phyloP scores from a whole-genome alignment of 1,139 yeast species.

The Geotrichum fermentans region DNA sequence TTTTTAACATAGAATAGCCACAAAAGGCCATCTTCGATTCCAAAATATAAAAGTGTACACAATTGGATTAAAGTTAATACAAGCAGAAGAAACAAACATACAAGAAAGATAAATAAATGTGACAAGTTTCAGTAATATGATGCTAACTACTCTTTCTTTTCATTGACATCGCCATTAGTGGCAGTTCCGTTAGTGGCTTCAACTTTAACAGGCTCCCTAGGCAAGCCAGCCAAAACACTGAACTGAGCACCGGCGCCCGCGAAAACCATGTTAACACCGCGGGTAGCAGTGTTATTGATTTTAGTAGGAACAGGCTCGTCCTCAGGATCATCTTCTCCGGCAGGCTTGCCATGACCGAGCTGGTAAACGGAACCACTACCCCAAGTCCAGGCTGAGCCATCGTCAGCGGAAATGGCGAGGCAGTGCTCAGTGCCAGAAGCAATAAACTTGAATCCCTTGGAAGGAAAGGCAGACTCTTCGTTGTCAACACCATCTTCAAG shows the following conservation, averaged over 20 bases:
- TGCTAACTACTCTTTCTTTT: not conserved
- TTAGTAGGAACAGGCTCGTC: slow-evolving; percentile 54
- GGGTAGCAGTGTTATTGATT: slow-evolving; percentile 89
- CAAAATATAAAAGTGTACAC: too few relatives aligned
- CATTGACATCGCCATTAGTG: not conserved
- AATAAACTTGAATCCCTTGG: slow-evolving; percentile 48
- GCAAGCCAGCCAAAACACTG: slow-evolving; percentile 75
- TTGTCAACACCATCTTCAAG: slow-evolving; percentile 39
- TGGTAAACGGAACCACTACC: slow-evolving; percentile 97
- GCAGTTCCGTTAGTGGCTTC: slow-evolving; percentile 3
- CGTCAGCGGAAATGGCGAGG: slow-evolving; percentile 65
- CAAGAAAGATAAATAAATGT: not conserved
- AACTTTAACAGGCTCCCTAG: slow-evolving; percentile 18
- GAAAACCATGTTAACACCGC: slow-evolving; percentile 58
- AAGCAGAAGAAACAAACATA: not conserved
- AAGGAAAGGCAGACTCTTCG: slow-evolving; percentile 44
- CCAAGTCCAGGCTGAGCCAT: slow-evolving; percentile 90
- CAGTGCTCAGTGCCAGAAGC: slow-evolving; percentile 93
- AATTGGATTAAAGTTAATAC: not conserved
- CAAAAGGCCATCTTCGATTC: too few relatives aligned
- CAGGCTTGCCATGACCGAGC: slow-evolving; percentile 80
- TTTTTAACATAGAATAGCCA: too few relatives aligned
- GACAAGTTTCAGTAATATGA: not conserved
- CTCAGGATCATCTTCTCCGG: slow-evolving; percentile 63
- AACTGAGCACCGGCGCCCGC: slow-evolving; percentile 96